Base-by-base conservation (phyloP, 306 rosid genomes). In the Medicago ruthenica region DNA sequence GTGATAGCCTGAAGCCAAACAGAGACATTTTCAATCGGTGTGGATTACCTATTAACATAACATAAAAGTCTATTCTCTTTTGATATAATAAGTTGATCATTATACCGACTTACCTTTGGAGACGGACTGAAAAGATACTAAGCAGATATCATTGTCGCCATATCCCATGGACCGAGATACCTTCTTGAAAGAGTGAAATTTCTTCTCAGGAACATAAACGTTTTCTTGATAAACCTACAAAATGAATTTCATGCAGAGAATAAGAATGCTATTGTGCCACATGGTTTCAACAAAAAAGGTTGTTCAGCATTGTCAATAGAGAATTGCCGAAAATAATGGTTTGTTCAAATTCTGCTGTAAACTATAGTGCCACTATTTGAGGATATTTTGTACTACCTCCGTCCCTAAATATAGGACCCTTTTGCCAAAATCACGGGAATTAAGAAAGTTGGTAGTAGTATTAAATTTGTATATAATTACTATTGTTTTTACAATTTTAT, bases 151-250 rank as follows among this genome's bases (percentile, higher is more conserved):
- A 1, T 75, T 51, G 66, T 88, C 96, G 0, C 91, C 91, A n/a
- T 87, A 93, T 16, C 98, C 98, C 91, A 91, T 78, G 48, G 97
- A 87, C 45, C 96, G 86, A 51, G 96, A 45, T 76, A 93, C 80
- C 86, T 93, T 91, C 88, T 91, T 93, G 74, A 93, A 93, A 1
- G 98, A 93, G 86, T 89, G 91, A 53, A 93, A 93, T 64, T 88
- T 59, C 70, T 93, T 93, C 76, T 91, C 98, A 0, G 92, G 96
- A 73, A 77, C 96, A 66, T 93, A 91, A 40, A 93, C 51, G 16
- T 93, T 93, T 74, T 91, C 90, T 87, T 93, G 98, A 83, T 93
- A 93, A 17, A 91, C 98, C 97, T 93, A 54, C 75, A 55, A 66
- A 41, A 76, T 59, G 57, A 74, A 54, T 64, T 75, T 11, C 74